Evolutionary conservation across 768 basidiomycete species (phyloP), one percentile per base, ranked within the genome.

Genomic region (Trametes villosa): DNA sequence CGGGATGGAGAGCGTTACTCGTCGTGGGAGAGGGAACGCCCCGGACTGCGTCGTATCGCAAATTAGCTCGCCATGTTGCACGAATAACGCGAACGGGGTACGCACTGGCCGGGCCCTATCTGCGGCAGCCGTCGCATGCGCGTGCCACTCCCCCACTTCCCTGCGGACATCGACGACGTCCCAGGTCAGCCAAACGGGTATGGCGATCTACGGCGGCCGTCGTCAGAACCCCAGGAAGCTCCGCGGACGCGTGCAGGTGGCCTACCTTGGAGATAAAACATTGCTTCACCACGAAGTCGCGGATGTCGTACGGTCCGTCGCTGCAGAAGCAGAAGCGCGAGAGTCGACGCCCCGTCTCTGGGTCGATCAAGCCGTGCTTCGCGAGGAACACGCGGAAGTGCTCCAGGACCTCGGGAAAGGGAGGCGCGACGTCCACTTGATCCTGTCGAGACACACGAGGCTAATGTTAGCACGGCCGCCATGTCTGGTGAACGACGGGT

Each of bases 281-380:
- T 72, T 94, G 92, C 72, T 94, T 95, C 49, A 91, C 86, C 57
- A 94, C 84, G 67, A 94, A 94, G 75, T 94, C 89, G 62, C 89
- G 81, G 49, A 94, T 73, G 72, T 93, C 92, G 66, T 84, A 93
- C 17, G 92, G 91, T 2, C 92, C 91, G 70, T 94, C 92, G 54
- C 83, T 88, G 72, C 89, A 92, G 90, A 90, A 92, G 71, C 87
- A 88, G 70, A 87, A 92, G 24, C 83, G 86, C 60, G 81, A 74
- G 47, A 87, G 76, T 7, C 79, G 81, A 62, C 80, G 78, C 50
- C 84, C 85, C 22, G 81, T 86, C 53, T 75, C 76, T 46, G 75
- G 74, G 65, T 90, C 83, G 60, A 92, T 84, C 51, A 97, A 76
- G 22, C 84, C 86, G 69, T 95, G 82, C 61, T 85, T 78, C 45